Percentiles rank a stretch among this genome's conserved stretches.
These are phyloP conservation scores for Erodium moschatum DNA, from an alignment of 441 rosid genomes.

Conservation along the genomic window DNA sequence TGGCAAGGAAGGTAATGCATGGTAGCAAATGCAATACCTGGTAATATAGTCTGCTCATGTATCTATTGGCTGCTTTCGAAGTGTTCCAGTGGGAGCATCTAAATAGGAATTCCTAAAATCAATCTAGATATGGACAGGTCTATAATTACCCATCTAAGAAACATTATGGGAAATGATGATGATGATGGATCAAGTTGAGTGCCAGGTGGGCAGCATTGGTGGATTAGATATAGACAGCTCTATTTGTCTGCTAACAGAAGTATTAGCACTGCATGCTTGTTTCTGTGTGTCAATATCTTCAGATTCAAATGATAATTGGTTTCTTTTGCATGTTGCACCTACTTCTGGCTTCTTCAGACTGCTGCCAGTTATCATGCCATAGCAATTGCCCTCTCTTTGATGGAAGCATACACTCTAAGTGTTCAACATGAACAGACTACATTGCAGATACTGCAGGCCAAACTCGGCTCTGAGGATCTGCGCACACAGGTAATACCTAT, in stretches of 20 bases:
- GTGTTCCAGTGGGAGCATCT: background rate
- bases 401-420: conserved; percentile 67
- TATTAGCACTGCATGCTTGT: background rate
- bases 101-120: background rate
- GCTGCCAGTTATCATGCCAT: conserved; percentile 86
- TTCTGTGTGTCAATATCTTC: background rate
- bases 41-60: background rate
- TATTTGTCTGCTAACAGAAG: background rate
- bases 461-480: conserved; percentile 66
- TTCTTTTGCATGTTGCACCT: conserved; percentile 10
- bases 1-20: background rate
- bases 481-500: conserved; percentile 51
- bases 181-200: background rate
- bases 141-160: background rate
- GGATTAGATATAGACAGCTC: conserved; percentile 2
- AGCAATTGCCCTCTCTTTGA: conserved; percentile 72
- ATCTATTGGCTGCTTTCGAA: background rate
- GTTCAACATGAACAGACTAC: conserved; percentile 83
- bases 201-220: background rate
- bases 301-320: background rate
- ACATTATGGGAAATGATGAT: background rate
- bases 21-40: background rate
- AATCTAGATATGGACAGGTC: background rate
- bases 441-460: conserved; percentile 67
- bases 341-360: conserved; percentile 34